Evolutionary conservation across 2,329 filamentous ascomycete species (phyloP).

Genomic region (Diaporthe helianthi): DNA sequence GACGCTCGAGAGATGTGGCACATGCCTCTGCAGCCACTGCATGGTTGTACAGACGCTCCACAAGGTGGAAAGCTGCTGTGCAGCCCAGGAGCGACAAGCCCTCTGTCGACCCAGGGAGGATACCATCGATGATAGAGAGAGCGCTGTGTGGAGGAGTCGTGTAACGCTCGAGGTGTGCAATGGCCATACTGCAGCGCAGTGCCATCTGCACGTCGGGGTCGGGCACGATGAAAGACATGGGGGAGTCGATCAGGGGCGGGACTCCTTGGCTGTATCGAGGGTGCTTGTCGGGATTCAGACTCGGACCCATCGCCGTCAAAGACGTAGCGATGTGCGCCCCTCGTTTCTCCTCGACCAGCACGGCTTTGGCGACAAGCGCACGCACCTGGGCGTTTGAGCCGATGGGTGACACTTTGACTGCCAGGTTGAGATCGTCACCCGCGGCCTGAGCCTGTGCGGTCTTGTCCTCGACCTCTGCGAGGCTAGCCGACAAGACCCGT

Average conservation of each 20-base stretch:
- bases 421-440: slow-evolving; percentile 66
- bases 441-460: slow-evolving; percentile 46
- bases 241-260: slow-evolving; percentile 55
- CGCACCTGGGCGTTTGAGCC: slow-evolving; percentile 75
- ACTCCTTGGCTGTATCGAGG: slow-evolving; percentile 41
- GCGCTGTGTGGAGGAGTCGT: slow-evolving; percentile 51
- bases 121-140: slow-evolving; percentile 56
- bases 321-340: slow-evolving; percentile 64
- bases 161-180: slow-evolving; percentile 62
- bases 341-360: slow-evolving; percentile 61
- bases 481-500: slow-evolving; percentile 68
- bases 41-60: slow-evolving; percentile 59
- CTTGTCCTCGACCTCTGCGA: slow-evolving; percentile 61
- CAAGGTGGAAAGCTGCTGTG: slow-evolving; percentile 64
- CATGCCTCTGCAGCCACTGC: slow-evolving; percentile 55
- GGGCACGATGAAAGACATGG: slow-evolving; percentile 48
- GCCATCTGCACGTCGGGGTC: slow-evolving; percentile 63
- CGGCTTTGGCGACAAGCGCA: slow-evolving; percentile 64
- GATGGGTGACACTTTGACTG: slow-evolving; percentile 76
- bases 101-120: slow-evolving; percentile 51
- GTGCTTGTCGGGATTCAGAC: slow-evolving; percentile 45
- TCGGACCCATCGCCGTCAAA: slow-evolving; percentile 57
- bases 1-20: slow-evolving; percentile 57
- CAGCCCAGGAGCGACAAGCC: slow-evolving; percentile 65
- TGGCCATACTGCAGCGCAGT: slow-evolving; percentile 65